Evolutionary conservation across 2,329 filamentous ascomycete species (phyloP).

Genomic region (Diaporthe eres): DNA sequence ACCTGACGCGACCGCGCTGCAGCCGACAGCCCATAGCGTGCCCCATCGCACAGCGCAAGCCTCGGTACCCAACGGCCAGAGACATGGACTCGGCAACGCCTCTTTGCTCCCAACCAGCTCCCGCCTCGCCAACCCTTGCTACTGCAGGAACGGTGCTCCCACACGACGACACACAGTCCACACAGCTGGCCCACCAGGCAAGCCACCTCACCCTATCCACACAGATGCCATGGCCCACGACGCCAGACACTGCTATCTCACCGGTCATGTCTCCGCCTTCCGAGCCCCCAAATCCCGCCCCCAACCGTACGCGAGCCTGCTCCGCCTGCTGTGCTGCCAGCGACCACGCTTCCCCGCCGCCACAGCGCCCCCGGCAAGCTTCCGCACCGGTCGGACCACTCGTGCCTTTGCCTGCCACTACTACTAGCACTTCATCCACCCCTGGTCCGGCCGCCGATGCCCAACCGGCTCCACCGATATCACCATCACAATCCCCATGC

Average conservation of each 20-base stretch:
- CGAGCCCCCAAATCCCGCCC: constrained; percentile 5
- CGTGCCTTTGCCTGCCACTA: neutral
- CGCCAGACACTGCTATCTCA: constrained; percentile 8
- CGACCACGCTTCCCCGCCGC: constrained; percentile 34
- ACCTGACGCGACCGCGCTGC: constrained; percentile 22
- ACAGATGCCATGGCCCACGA: constrained; percentile 11
- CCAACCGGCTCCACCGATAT: constrained; percentile 44
- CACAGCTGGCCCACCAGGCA: constrained; percentile 46
- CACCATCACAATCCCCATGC: constrained; percentile 38
- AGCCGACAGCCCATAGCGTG: constrained; percentile 11
- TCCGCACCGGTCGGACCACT: constrained; percentile 16
- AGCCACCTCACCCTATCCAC: constrained; percentile 45
- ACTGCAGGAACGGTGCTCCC: constrained; percentile 32
- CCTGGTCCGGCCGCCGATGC: constrained; percentile 40
- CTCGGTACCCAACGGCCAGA: constrained; percentile 24
- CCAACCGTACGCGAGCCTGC: constrained; percentile 26
- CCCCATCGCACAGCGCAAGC: constrained; percentile 26
- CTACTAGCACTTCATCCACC: constrained; percentile 3
- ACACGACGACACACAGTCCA: constrained; percentile 37
- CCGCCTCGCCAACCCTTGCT: constrained; percentile 32
- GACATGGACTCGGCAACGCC: constrained; percentile 6
- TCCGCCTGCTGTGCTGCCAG: constrained; percentile 36
- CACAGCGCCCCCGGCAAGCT: constrained; percentile 25
- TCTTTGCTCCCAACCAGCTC: constrained; percentile 6
- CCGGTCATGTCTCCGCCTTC: constrained; percentile 11